These are phyloP conservation scores for Ammopiptanthus mongolicus DNA, from an alignment of 306 rosid genomes.

Conservation along the genomic window DNA sequence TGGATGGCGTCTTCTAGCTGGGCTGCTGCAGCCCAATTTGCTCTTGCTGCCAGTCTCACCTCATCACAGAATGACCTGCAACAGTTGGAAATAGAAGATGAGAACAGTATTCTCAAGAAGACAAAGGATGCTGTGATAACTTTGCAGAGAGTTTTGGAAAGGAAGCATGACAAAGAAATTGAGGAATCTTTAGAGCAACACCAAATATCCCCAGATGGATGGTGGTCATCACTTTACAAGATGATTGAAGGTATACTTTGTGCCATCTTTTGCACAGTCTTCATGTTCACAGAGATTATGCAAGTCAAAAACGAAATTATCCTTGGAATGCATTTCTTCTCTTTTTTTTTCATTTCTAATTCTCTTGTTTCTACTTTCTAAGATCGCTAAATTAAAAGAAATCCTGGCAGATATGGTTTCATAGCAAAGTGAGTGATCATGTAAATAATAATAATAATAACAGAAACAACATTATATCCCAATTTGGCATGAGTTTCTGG, in stretches of 20 bases:
- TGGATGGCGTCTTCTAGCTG: constrained; percentile 67
- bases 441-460: neutral
- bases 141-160: constrained; percentile 80
- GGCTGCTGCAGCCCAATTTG: constrained; percentile 70
- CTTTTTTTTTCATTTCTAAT: neutral
- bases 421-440: neutral
- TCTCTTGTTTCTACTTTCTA: neutral
- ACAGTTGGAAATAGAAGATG: constrained; percentile 57
- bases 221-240: constrained; percentile 87
- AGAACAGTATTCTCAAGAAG: constrained; percentile 56
- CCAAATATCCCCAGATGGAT: constrained; percentile 49
- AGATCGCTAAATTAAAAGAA: neutral
- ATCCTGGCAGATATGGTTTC: neutral
- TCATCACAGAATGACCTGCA: constrained; percentile 68
- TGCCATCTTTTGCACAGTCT: neutral
- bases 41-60: constrained; percentile 65
- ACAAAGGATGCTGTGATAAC: constrained; percentile 82
- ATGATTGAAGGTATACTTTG: constrained; percentile 76
- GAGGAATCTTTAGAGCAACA: constrained; percentile 45
- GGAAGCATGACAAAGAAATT: constrained; percentile 65
- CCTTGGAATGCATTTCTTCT: neutral
- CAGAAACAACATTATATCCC: neutral
- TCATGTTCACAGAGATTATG: neutral
- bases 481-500: neutral
- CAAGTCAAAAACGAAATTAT: neutral